Evolutionary conservation across 2,329 filamentous ascomycete genomes (phyloP), one percentile per base, ranked within the genome.

Genomic region (Furcasterigmium sp.): DNA sequence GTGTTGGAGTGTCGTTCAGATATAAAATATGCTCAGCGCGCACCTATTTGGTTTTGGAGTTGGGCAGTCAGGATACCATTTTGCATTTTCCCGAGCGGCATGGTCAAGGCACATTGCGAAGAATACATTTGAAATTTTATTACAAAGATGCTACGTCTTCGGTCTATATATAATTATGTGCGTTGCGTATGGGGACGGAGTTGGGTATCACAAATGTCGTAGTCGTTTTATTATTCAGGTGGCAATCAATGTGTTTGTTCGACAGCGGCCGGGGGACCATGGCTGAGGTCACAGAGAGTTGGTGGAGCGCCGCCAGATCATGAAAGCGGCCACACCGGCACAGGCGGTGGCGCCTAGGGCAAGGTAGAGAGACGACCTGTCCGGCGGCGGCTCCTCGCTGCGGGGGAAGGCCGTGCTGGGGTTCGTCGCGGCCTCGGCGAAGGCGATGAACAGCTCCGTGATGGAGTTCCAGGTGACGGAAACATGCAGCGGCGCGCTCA

Each of bases 401-500:
- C 91, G 93, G 1, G 93, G 91, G 56, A 94, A 95, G 1, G 85
- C 91, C 0, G 82, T 86, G 53, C 84, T 90, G 0, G 93, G 93
- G 57, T 90, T 90, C 36, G 91, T 93, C 6, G 91, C 91, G 32
- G 88, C 86, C 65, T 97, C 93, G 7, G 93, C 93, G 44, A 97
- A 78, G 28, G 80, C 84, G 19, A 96, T 89, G 64, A 97, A 98
- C 28, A 97, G 77, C 64, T 98, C 93, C 50, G 85, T 86, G 53
- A 97, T 95, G 56, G 87, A 94, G 56, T 80, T 83, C 93, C 93
- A 98, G 7, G 85, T 93, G 23, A 93, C 90, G 57, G 89, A 95
- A 42, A 96, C 93, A 67, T 98, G 94, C 32, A 97, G 70, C 6
- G 93, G 93, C 3, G 91, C 84, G 43, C 86, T 83, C 87, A 97